Evolutionary conservation across 108 stramenopile genomes (phyloP), one percentile per base, ranked within the genome.

Genomic region (Skeletonema menzelii): DNA sequence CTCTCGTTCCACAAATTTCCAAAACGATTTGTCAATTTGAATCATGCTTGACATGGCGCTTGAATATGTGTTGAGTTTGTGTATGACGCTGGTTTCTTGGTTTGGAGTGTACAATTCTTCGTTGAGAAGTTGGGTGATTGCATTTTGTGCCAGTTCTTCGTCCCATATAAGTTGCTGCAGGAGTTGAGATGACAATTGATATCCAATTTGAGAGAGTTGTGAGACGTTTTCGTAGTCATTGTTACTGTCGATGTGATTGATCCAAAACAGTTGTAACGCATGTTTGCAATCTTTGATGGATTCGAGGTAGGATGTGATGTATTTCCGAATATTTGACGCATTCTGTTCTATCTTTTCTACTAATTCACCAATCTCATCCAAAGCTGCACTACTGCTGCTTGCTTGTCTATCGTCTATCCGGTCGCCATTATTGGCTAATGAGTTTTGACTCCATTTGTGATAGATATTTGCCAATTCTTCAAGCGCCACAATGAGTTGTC

Each of bases 1-100:
- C 38, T 80, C 72, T 34, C 68, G 32, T 64, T 70, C 63, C 6
- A 74, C 67, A 56, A 70, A 56, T 20, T 74, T 65, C 79, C 79
- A 80, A 8, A 69, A 70, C 6, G 68, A 64, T 28, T 31, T 74
- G 42, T 80, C 72, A 65, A 74, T 73, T 56, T 65, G n/a, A 4
- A 65, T 61, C 79, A 72, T 63, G 26, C 32, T 58, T 20, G 63
- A 59, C 40, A 69, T 62, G 58, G 72, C 63, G 47, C 65, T 65
- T 22, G 72, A 31, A 65, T 65, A 75, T 14, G 42, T 17, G 15
- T 38, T 65, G 13, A 75, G 56, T 42, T 59, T 75, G 5, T 75
- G 38, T n/a, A 34, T 17, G 8, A 31, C 32, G 35, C 1, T 27
- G 8, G 12, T 20, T 17, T 19, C 35, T 5, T 40, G 27, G 8